Conservation (phyloP, 345 rosid genomes). For the Eucalyptus decipiens region DNA sequence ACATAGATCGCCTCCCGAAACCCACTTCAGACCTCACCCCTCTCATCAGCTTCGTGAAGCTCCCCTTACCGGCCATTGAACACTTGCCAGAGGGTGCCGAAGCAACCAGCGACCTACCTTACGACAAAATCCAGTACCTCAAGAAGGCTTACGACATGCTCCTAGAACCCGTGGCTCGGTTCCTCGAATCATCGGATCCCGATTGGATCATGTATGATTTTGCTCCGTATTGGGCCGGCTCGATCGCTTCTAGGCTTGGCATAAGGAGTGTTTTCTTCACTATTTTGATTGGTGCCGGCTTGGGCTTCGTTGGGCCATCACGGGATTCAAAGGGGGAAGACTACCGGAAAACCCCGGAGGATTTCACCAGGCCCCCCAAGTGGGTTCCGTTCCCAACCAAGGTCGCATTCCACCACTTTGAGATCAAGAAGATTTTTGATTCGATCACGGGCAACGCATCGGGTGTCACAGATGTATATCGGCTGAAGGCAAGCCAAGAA, state of each 20-base stretch:
- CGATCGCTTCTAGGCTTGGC: background rate
- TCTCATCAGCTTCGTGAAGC: background rate
- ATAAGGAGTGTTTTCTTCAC: background rate
- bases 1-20: slow-evolving; percentile 1
- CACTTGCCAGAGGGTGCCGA: slow-evolving; percentile 12
- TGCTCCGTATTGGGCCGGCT: slow-evolving; percentile 8
- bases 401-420: slow-evolving; percentile 8
- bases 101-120: slow-evolving; percentile 14
- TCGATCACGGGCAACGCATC: background rate
- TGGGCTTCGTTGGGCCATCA: background rate
- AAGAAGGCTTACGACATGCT: slow-evolving; percentile 21
- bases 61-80: slow-evolving; percentile 2
- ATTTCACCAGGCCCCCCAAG: slow-evolving; percentile 7
- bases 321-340: background rate
- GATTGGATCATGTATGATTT: slow-evolving; percentile 23
- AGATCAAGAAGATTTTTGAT: background rate
- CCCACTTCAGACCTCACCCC: background rate
- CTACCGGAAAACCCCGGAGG: slow-evolving; percentile 2
- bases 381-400: slow-evolving; percentile 27
- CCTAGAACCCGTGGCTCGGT: background rate
- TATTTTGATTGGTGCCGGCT: background rate
- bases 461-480: slow-evolving; percentile 1
- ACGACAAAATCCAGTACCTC: slow-evolving; percentile 1
- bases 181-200: background rate
- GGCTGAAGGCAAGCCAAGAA: background rate